phyloP scores from a whole-genome alignment of 2,329 filamentous ascomycete genomes.

The Bipolaris sorokiniana region DNA sequence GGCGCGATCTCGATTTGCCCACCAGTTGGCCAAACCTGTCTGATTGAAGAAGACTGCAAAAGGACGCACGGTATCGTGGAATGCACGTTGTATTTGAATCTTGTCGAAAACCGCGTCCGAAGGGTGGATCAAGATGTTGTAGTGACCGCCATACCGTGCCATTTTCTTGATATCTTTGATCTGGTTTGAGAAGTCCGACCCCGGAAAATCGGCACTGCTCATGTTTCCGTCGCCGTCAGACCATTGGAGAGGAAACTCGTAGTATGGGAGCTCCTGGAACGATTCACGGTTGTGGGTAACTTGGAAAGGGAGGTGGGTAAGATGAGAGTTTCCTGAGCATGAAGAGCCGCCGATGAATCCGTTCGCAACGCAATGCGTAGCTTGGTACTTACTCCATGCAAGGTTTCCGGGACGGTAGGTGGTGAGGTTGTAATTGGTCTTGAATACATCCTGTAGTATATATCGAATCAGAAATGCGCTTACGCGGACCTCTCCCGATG shows the following conservation, averaged over 20 bases:
- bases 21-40: conserved; percentile 16
- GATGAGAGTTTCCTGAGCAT: conserved; percentile 12
- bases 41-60: conserved; percentile 17
- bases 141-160: conserved; percentile 14
- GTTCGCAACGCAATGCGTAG: conserved; percentile 11
- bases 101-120: conserved; percentile 15
- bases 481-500: conserved; percentile 14
- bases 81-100: conserved; percentile 11
- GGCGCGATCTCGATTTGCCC: conserved; percentile 11
- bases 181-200: conserved; percentile 15
- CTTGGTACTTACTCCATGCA: conserved; percentile 16
- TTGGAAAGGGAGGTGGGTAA: conserved; percentile 13
- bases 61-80: conserved; percentile 13
- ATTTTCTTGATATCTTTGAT: conserved; percentile 11
- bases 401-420: conserved; percentile 13
- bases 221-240: conserved; percentile 15
- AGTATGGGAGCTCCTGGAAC: conserved; percentile 14
- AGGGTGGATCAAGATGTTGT: conserved; percentile 20
- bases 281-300: conserved; percentile 17
- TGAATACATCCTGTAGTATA: conserved; percentile 9
- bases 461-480: conserved; percentile 11
- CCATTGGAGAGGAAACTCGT: conserved; percentile 16
- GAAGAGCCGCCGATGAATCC: conserved; percentile 15
- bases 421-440: conserved; percentile 15
- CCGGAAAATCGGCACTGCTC: conserved; percentile 15